These are phyloP conservation scores for Phialophora chinensis DNA, from an alignment of 2,329 filamentous ascomycete species.

Conservation along the genomic window DNA sequence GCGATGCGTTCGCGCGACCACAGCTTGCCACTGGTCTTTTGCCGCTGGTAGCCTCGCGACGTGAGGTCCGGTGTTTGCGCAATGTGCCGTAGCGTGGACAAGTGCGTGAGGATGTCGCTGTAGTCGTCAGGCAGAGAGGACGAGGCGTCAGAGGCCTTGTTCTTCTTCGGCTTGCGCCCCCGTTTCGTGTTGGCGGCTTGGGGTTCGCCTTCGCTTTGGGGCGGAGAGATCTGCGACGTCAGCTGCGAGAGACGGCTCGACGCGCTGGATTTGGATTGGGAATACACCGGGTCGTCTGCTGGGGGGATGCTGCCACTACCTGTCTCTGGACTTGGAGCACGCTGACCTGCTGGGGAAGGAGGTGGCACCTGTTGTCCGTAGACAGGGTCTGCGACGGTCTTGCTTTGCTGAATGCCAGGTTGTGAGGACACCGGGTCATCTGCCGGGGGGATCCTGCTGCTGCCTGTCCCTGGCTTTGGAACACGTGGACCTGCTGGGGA, in stretches of 20 bases:
- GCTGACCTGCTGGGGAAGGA: too few species aligned
- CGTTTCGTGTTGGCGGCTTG: slow-evolving; percentile 44
- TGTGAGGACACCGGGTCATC: slow-evolving; percentile 24
- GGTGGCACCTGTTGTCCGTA: neutral
- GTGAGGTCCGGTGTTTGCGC: slow-evolving; percentile 61
- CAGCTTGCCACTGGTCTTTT: slow-evolving; percentile 68
- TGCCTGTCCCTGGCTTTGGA: slow-evolving; percentile 2
- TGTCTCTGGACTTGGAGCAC: neutral
- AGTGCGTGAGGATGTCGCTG: slow-evolving; percentile 65
- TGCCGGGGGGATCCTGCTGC: neutral
- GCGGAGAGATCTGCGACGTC: slow-evolving; percentile 45
- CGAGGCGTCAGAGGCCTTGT: slow-evolving; percentile 12
- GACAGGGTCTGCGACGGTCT: neutral
- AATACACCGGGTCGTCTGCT: slow-evolving; percentile 17
- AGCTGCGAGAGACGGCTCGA: too few species aligned
- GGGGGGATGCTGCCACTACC: neutral
- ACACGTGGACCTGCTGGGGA: neutral
- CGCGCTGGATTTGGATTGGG: slow-evolving; percentile 1
- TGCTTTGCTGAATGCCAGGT: neutral
- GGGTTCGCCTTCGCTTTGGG: slow-evolving; percentile 22
- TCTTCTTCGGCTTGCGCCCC: slow-evolving; percentile 30
- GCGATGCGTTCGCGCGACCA: slow-evolving; percentile 69
- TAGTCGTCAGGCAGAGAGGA: slow-evolving; percentile 64
- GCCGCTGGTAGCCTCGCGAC: slow-evolving; percentile 64
- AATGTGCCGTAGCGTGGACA: slow-evolving; percentile 57